Base-by-base conservation (phyloP, 225 moss, liverwort and hornwort genomes). In the Straminergon stramineum region DNA sequence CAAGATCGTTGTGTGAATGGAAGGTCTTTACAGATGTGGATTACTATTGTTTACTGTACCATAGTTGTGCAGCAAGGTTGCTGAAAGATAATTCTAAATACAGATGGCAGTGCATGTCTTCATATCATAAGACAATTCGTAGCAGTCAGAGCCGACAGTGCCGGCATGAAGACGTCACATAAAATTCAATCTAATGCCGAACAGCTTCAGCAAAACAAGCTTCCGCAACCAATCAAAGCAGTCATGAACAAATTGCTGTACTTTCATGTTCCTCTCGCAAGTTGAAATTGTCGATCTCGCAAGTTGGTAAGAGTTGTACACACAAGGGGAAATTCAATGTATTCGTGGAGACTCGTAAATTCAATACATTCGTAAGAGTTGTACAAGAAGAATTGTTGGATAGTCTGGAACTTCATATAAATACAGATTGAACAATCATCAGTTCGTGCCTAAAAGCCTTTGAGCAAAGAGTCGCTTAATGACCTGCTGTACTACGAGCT, bases 381-480 rank as follows among this genome's bases (percentile, higher is more conserved):
- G n/a, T n/a, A n/a, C n/a, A 64, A 53, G 53, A 91, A 78, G 55
- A 89, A 87, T 90, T 86, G 87, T 91, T 86, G 73, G 86, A 88
- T 66, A 82, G 41, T 85, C 52, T 65, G 82, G 78, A 86, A 83
- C 85, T 89, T 91, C 87, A 91, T 84, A 86, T 51, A 88, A 86
- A 81, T 91, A 92, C 91, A 93, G 57, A 62, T 82, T 83, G 86
- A 71, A 91, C 69, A 83, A 53, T 52, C 63, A 90, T 98, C 92
- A 99, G 86, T 97, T 99, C 79, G 94, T 92, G 73, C 97, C 95
- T 89, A 99, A 89, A 87, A 97, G 92, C 76, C 91, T 94, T 92
- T 99, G 99, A 41, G 95, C 97, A 89, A 95, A 96, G 75, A 99
- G 91, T 81, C 99, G 95, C 92, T 99, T 97, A 85, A 92, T 96